A percentile compares a stretch with the other conserved stretches of the same genome.
Conservation (phyloP, 2,329 filamentous ascomycete genomes). For the Ceratocystis papillata region DNA sequence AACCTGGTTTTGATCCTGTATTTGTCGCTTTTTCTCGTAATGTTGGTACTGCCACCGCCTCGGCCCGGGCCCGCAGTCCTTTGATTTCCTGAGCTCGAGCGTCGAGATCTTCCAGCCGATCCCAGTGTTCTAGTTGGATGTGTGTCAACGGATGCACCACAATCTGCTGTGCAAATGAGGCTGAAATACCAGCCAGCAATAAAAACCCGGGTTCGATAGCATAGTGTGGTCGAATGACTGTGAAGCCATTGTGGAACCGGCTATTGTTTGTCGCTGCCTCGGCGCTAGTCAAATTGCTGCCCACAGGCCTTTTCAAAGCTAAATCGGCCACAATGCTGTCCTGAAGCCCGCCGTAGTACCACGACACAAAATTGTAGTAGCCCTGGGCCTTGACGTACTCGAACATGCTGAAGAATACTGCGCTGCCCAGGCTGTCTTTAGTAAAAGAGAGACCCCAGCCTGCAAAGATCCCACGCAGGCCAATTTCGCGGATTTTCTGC, state of each 20-base stretch:
- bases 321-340: conserved; percentile 39
- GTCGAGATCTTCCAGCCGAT: conserved; percentile 61
- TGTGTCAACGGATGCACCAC: conserved; percentile 61
- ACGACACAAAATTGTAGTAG: conserved; percentile 58
- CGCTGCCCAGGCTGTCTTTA: conserved; percentile 59
- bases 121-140: conserved; percentile 62
- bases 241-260: conserved; percentile 25
- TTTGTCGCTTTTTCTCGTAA: conserved; percentile 26
- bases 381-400: conserved; percentile 66
- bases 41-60: conserved; percentile 27
- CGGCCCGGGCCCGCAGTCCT: conserved; percentile 26
- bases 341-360: conserved; percentile 54
- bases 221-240: conserved; percentile 61
- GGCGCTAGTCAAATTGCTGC: conserved; percentile 34
- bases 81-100: conserved; percentile 37
- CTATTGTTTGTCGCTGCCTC: neutral
- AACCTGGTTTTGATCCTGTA: conserved; percentile 24
- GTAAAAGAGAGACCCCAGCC: conserved; percentile 58
- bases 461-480: conserved; percentile 59
- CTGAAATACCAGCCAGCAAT: conserved; percentile 55
- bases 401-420: conserved; percentile 63
- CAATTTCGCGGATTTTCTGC: conserved; percentile 57
- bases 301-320: conserved; percentile 16
- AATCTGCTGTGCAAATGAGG: conserved; percentile 56
- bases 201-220: conserved; percentile 63